Evolutionary conservation across 1,284 basidiomycete genomes (phyloP).

Genomic region (Cryptococcus neoformans): DNA sequence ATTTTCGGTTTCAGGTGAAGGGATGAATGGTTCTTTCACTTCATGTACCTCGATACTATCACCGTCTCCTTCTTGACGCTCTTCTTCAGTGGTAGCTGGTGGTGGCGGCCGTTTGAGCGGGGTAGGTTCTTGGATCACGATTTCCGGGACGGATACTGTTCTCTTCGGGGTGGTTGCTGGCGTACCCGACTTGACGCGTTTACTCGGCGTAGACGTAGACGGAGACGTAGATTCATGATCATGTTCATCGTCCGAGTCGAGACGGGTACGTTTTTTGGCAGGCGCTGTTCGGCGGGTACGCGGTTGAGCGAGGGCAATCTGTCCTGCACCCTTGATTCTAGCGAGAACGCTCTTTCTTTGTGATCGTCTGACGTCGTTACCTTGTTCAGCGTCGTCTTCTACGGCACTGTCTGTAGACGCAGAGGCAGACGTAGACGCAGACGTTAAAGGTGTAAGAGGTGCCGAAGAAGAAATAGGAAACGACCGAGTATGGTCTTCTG

Average conservation of each 20-base stretch:
- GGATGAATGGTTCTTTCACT: slow-evolving; percentile 21
- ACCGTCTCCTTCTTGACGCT: not conserved
- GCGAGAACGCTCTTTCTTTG: slow-evolving; percentile 7
- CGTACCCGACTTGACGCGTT: slow-evolving; percentile 2
- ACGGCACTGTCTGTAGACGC: not conserved
- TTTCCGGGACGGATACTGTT: slow-evolving; percentile 12
- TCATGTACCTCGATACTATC: not conserved
- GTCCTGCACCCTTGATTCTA: slow-evolving; percentile 29
- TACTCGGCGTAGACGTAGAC: not conserved
- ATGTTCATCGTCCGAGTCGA: slow-evolving; percentile 33
- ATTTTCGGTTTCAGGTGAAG: slow-evolving; percentile 35
- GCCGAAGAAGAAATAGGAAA: not conserved
- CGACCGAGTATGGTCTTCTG: slow-evolving; percentile 6
- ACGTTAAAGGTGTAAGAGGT: slow-evolving; percentile 3
- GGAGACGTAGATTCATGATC: slow-evolving; percentile 4
- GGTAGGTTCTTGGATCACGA: slow-evolving; percentile 26
- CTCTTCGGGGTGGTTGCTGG: slow-evolving; percentile 6
- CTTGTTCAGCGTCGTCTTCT: not conserved
- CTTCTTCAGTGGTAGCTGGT: not conserved
- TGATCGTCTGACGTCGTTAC: not conserved
- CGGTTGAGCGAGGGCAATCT: slow-evolving; percentile 34
- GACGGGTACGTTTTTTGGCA: slow-evolving; percentile 20
- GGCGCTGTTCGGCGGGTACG: slow-evolving; percentile 9
- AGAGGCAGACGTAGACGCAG: slow-evolving; percentile 8
- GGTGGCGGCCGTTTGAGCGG: slow-evolving; percentile 17